Conservation (phyloP, 495 filamentous ascomycete species). For the Trichodelitschia bisporula region DNA sequence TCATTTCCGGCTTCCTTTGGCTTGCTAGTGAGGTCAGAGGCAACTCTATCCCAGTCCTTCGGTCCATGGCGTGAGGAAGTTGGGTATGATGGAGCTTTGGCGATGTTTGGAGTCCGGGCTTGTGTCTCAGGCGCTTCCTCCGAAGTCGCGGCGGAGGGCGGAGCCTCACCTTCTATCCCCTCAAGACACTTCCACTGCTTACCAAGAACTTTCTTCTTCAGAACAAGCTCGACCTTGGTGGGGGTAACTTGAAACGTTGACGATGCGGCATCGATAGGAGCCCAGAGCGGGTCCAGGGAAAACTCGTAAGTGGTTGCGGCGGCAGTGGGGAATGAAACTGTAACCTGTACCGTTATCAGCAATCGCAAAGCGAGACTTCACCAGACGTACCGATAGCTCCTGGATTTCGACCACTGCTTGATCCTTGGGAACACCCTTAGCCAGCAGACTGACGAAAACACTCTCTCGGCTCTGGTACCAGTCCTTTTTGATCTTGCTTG, state of each 20-base stretch:
- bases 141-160: constrained; percentile 5
- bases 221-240: constrained; percentile 63
- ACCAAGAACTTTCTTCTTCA: constrained; percentile 40
- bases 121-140: constrained; percentile 3
- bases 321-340: constrained; percentile 40
- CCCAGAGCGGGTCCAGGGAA: constrained; percentile 46
- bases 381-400: constrained; percentile 21
- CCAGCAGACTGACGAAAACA: constrained; percentile 44
- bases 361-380: background rate
- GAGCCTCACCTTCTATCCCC: constrained; percentile 13
- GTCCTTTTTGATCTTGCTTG: constrained; percentile 42
- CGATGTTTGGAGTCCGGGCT: constrained; percentile 2
- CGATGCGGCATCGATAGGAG: constrained; percentile 30
- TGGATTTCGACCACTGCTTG: constrained; percentile 31
- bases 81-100: constrained; percentile 30
- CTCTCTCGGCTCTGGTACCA: constrained; percentile 50
- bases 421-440: constrained; percentile 45
- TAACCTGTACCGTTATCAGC: constrained; percentile 12
- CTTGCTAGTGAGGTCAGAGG: constrained; percentile 26
- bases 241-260: constrained; percentile 40
- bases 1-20: constrained; percentile 16
- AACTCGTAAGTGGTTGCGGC: constrained; percentile 34
- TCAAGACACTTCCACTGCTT: constrained; percentile 59
- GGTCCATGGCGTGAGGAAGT: constrained; percentile 65
- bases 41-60: constrained; percentile 84